phyloP scores from a whole-genome alignment of 805 yeast species.

The Saccharomycopsis javanensis region DNA sequence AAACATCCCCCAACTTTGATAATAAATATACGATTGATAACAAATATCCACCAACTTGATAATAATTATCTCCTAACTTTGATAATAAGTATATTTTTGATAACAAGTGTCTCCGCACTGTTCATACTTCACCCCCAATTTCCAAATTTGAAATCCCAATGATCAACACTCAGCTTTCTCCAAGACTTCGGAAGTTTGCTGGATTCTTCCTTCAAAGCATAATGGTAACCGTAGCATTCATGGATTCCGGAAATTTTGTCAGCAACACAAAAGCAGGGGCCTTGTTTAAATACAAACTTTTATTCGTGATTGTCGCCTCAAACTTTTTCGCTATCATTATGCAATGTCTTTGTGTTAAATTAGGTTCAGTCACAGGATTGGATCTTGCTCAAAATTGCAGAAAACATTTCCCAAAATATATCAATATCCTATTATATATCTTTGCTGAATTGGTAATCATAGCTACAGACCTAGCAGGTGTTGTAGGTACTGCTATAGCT shows the following conservation, averaged over 20 bases:
- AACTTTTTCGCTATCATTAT: constrained; percentile 75
- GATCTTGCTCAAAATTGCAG: constrained; percentile 83
- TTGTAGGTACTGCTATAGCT: constrained; percentile 86
- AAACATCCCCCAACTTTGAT: too few species aligned
- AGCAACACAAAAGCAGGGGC: constrained; percentile 91
- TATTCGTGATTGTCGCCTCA: constrained; percentile 68
- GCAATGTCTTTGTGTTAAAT: constrained; percentile 72
- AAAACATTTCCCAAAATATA: constrained; percentile 53
- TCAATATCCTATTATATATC: constrained; percentile 54
- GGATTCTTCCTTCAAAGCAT: constrained; percentile 8
- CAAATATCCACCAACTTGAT: too few species aligned
- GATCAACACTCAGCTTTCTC: not conserved
- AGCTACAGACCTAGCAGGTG: constrained; percentile 93
- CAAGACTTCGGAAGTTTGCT: constrained; percentile 1
- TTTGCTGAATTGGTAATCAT: constrained; percentile 82
- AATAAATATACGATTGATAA: too few species aligned
- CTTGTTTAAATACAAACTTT: constrained; percentile 59
- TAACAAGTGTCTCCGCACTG: too few species aligned
- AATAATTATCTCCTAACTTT: too few species aligned
- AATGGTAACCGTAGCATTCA: constrained; percentile 67
- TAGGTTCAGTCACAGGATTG: constrained; percentile 84
- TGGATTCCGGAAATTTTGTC: constrained; percentile 91
- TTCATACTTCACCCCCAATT: too few species aligned
- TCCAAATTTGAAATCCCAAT: too few species aligned
- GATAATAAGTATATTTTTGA: too few species aligned